Percentiles rank a stretch among this genome's conserved stretches.
Conservation (phyloP, 768 basidiomycete genomes). For the Rhodotorula babjevae region DNA sequence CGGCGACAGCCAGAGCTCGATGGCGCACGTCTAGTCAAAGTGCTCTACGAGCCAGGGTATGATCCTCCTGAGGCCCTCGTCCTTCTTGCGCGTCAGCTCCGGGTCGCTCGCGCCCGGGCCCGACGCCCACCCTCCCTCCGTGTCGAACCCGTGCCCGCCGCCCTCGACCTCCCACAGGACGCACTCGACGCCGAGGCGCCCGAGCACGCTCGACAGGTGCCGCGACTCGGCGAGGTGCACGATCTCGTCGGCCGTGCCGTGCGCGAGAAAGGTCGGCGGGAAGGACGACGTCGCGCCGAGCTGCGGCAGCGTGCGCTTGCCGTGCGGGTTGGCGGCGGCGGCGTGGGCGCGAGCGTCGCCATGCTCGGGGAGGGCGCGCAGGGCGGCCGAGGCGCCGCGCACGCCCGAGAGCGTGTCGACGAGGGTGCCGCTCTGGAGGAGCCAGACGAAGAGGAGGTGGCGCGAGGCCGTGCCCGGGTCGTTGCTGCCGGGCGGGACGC, state of each 20-base stretch:
- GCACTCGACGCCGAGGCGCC: not conserved
- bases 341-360: not conserved
- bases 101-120: not conserved
- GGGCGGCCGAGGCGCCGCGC: not conserved
- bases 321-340: not conserved
- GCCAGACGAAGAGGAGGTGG: not conserved
- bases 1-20: not conserved
- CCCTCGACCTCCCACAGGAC: constrained; percentile 11
- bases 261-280: constrained; percentile 8
- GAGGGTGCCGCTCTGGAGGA: constrained; percentile 5
- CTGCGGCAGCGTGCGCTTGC: not conserved
- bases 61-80: not conserved
- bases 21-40: not conserved
- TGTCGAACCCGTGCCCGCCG: constrained; percentile 10
- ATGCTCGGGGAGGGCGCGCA: not conserved
- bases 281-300: not conserved
- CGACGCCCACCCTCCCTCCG: not conserved
- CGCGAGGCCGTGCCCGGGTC: not conserved
- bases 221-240: not conserved
- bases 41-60: constrained; percentile 8
- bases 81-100: constrained; percentile 2
- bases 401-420: constrained; percentile 6
- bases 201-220: not conserved
- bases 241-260: not conserved
- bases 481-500: too few relatives aligned